Evolutionary conservation across 139 green algal species (phyloP), one percentile per base, ranked within the genome.

Genomic region (Picochlorum costavermella): DNA sequence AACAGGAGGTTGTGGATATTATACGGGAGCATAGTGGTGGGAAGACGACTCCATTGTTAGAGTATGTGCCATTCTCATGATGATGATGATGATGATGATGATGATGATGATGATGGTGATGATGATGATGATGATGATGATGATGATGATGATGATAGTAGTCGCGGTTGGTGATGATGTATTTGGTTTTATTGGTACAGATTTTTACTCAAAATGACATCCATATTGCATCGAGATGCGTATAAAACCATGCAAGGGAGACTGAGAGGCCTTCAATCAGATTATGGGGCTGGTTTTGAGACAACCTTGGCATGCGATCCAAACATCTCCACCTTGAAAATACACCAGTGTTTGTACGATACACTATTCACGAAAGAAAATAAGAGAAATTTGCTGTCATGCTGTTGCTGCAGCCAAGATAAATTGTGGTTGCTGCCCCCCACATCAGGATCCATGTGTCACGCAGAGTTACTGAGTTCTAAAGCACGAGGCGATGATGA

Each of bases 21-120:
- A 55, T 80, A 14, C 45, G 55, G 23, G 73, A 75, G 48, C 73
- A 80, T 23, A 79, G 79, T 71, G 72, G 72, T 25, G 70, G 49
- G 1, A 61, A 59, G 23, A 79, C 57, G 4, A 33, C 33, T 4
- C 36, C 70, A 30, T 23, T 50, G 10, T 56, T 79, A 55, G 56
- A 53, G 46, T 53, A 53, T 12, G 46, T 53, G 0, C 46, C 20
- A 23, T 23, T 23, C 20, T 23, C 20, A 23, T 23, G 20, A 23
- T 23, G 20, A 23, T 23, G 20, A 23, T 23, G 20, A 23, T 23
- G 20, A 23, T 23, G 20, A 23, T 23, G 20, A 23, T 23, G 20
- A 23, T 23, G 20, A 23, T 23, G 20, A 23, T 23, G 20, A 23
- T 23, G 20, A 23, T 23, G 20, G 0, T 23, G 20, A 23, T 23